Evolutionary conservation across 495 filamentous ascomycete genomes (phyloP), one percentile per base, ranked within the genome.

Genomic region (Aspergillus olivimuriae): DNA sequence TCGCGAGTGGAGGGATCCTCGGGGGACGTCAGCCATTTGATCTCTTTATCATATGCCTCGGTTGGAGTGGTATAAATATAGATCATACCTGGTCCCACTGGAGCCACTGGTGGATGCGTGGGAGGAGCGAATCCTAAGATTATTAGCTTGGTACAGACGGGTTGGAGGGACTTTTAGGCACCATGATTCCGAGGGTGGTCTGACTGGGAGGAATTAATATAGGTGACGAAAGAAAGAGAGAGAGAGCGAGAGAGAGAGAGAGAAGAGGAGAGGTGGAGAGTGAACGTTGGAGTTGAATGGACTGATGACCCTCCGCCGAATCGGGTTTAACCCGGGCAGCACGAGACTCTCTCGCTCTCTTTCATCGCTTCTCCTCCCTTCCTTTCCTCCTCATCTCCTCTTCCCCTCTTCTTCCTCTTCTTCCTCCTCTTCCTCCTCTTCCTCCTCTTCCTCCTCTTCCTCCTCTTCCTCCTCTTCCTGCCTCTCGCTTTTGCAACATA

Each of bases 81-180:
- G 24, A 50, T 9, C n/a, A n/a, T 63, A 78, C 76, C 62, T 76
- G 65, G 59, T 87, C 83, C 55, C 81, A 70, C 46, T 70, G 61
- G 23, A 87, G 72, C 83, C 83, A 87, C 61, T 74, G 68, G 49
- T 72, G 50, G 31, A 65, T 60, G 44, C 69, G 50, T 20, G 57
- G 53, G 14, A 57, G 53, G 22, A 68, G 47, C 7, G 65, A 60
- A 42, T 57, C 57, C 66, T 68, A 45, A 45, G 31, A 37, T 40
- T 32, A 45, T 32, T 42, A 43, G 22, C 14, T 11, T 39, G n/a
- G n/a, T n/a, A n/a, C n/a, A n/a, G n/a, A n/a, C n/a, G n/a, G n/a
- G n/a, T n/a, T n/a, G n/a, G n/a, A n/a, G n/a, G n/a, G n/a, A n/a
- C n/a, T n/a, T n/a, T n/a, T n/a, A n/a, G n/a, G n/a, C n/a, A n/a